These are phyloP conservation scores for Tephrocybe sp. DNA, from an alignment of 768 basidiomycete genomes.

Conservation along the genomic window DNA sequence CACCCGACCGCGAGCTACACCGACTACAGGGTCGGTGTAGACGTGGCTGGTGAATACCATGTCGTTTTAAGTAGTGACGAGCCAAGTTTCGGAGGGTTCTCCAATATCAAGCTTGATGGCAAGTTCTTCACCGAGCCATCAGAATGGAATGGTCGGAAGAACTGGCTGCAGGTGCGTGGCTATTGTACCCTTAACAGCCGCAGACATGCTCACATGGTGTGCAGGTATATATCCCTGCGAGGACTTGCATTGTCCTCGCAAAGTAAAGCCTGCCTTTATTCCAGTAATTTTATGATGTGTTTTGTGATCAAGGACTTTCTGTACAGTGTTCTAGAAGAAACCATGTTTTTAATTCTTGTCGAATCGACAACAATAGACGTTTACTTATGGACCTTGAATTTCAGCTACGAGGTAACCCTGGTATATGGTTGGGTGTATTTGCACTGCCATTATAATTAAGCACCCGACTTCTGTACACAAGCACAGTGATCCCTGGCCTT, in stretches of 20 bases:
- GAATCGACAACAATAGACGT: too few relatives aligned
- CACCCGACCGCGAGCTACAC: constrained; percentile 87
- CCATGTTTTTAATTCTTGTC: too few relatives aligned
- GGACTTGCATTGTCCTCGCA: constrained; percentile 64
- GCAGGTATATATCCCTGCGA: constrained; percentile 72
- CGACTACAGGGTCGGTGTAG: constrained; percentile 92
- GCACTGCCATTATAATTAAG: too few relatives aligned
- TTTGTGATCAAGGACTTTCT: not conserved
- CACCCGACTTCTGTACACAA: too few relatives aligned
- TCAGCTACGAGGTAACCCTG: too few relatives aligned
- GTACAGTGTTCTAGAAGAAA: not conserved
- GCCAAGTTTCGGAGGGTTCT: constrained; percentile 86
- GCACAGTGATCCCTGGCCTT: too few relatives aligned
- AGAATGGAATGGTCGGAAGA: constrained; percentile 92
- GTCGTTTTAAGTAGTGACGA: constrained; percentile 85
- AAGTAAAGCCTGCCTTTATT: constrained; percentile 25
- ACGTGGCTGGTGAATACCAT: constrained; percentile 80
- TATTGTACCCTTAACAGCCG: not conserved
- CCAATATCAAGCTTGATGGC: constrained; percentile 62
- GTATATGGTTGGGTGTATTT: too few relatives aligned
- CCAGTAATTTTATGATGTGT: not conserved
- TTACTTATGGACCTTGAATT: too few relatives aligned
- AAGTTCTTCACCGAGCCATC: constrained; percentile 78
- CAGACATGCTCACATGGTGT: not conserved
- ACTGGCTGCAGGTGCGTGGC: constrained; percentile 74